Conservation (phyloP, 352 stramenopile genomes). For the Phytophthora tubulina region DNA sequence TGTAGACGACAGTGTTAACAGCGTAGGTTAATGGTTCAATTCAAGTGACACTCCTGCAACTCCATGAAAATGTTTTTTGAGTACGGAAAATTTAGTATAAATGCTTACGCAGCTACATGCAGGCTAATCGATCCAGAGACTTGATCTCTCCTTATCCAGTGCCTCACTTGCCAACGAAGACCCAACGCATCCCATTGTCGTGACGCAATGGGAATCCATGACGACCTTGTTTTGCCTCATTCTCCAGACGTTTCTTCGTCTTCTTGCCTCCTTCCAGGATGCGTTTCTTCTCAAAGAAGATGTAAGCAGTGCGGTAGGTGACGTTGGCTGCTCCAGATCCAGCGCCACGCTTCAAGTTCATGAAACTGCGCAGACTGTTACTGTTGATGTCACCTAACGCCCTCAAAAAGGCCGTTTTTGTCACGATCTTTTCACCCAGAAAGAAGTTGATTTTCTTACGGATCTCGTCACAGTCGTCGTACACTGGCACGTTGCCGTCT, state of each 20-base stretch:
- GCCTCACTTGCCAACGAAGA: background rate
- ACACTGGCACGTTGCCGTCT: constrained; percentile 54
- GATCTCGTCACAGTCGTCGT: constrained; percentile 65
- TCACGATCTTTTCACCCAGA: constrained; percentile 46
- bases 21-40: constrained; percentile 20
- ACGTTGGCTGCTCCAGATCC: constrained; percentile 60
- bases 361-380: constrained; percentile 60
- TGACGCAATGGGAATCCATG: constrained; percentile 30
- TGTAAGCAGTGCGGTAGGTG: constrained; percentile 58
- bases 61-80: too few relatives aligned
- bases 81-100: too few relatives aligned
- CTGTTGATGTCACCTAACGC: constrained; percentile 52
- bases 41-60: constrained; percentile 6
- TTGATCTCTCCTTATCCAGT: too few relatives aligned
- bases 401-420: constrained; percentile 50
- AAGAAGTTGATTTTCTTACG: constrained; percentile 60
- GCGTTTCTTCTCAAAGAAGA: constrained; percentile 68
- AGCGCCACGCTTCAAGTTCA: constrained; percentile 53
- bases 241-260: constrained; percentile 56
- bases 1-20: constrained; percentile 20
- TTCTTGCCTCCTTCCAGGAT: constrained; percentile 53
- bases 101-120: constrained; percentile 10
- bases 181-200: constrained; percentile 35
- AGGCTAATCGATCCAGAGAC: background rate
- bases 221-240: constrained; percentile 27